Evolutionary conservation across 1,284 basidiomycete genomes (phyloP), one percentile per base, ranked within the genome.

Genomic region (Ceratobasidium sp.): DNA sequence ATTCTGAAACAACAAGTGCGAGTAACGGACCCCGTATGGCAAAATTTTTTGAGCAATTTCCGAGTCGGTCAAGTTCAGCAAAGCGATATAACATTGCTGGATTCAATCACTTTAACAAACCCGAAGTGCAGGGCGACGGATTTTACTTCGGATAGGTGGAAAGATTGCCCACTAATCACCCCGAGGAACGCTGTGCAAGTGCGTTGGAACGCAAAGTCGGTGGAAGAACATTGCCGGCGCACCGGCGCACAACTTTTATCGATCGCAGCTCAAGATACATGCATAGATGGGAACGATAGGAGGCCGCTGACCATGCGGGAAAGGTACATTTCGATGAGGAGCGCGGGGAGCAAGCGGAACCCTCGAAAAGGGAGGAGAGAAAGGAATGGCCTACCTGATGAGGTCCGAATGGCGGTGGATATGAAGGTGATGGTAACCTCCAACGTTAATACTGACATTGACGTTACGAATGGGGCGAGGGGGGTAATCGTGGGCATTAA

Each of bases 1-100:
- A 80, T 84, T 1, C 80, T 88, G 26, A 80, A 80, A n/a, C 81
- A 88, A 77, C 87, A 88, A 77, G 81, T 84, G 66, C 81, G 83
- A 0, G 83, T 86, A 0, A 81, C 67, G 0, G 86, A 88, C 77
- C 15, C 66, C 1, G 77, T 58, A 0, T 88, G 87, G 87, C 79
- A n/a, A 3, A 81, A 83, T 10, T 85, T 88, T 44, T 79, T 88
- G 0, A 69, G 79, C 0, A 81, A 83, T 56, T 67, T 86, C n/a
- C 82, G 85, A 13, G 39, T 80, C 10, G 85, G 86, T 0, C 53
- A 64, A 3, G 81, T 85, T 0, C 46, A 81, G n/a, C 77, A 82
- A n/a, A 26, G 82, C 0, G 81, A 88, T 73, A n/a, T 87, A 0
- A 33, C 60, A 0, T 84, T 86, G 81, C 79, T 88, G 0, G 63